These are phyloP conservation scores for Globisporangium acanthophoron DNA, from an alignment of 352 stramenopile genomes.

Conservation along the genomic window DNA sequence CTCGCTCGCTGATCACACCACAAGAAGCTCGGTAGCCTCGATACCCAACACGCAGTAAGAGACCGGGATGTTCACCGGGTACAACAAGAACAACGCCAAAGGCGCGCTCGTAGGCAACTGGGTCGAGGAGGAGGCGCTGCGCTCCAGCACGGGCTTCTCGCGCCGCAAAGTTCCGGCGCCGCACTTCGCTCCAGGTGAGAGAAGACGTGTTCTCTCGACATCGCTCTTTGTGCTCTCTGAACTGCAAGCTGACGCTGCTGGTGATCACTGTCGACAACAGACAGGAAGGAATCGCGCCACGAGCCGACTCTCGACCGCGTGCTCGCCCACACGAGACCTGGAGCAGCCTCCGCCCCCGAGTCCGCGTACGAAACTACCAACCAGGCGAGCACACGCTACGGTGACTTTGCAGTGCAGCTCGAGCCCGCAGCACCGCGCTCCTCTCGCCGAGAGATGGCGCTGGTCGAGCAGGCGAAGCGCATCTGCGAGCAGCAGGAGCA, in stretches of 20 bases:
- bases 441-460: constrained; percentile 34
- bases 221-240: background rate
- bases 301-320: constrained; percentile 53
- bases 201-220: background rate
- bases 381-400: constrained; percentile 46
- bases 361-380: constrained; percentile 48
- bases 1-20: too few relatives aligned
- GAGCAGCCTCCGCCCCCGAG: constrained; percentile 1
- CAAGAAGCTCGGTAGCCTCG: background rate
- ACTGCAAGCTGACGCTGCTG: background rate
- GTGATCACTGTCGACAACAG: constrained; percentile 8
- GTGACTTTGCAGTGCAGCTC: constrained; percentile 29
- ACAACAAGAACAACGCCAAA: constrained; percentile 84
- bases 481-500: constrained; percentile 28
- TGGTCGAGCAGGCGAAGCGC: constrained; percentile 34
- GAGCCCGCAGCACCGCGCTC: constrained; percentile 28
- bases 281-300: constrained; percentile 32
- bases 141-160: constrained; percentile 47
- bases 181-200: constrained; percentile 24
- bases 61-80: constrained; percentile 36
- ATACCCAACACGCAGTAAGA: background rate
- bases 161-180: constrained; percentile 44
- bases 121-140: constrained; percentile 78
- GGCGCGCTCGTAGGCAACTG: constrained; percentile 77
- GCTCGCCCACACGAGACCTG: constrained; percentile 25